A percentile compares a stretch with the other conserved stretches of the same genome.
These are phyloP conservation scores for Fusarium sp. DNA, from an alignment of 2,329 filamentous ascomycete species.

Conservation along the genomic window DNA sequence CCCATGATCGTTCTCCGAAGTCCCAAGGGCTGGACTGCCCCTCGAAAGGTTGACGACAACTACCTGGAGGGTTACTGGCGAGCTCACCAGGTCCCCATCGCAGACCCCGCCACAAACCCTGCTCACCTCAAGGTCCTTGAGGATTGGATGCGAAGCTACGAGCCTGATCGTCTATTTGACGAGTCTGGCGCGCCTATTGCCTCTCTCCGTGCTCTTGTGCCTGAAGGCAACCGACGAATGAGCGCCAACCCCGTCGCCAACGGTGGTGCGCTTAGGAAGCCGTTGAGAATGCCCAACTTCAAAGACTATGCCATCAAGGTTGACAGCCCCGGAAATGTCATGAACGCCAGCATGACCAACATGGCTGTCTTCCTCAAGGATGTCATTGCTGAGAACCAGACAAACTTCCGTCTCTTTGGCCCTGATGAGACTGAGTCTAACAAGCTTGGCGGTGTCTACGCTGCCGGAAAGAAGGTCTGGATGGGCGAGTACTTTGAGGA, in stretches of 20 bases:
- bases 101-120: slow-evolving; percentile 73
- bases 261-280: slow-evolving; percentile 73
- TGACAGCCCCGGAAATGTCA: slow-evolving; percentile 66
- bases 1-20: slow-evolving; percentile 82
- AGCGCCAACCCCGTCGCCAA: slow-evolving; percentile 81
- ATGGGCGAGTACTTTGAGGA: slow-evolving; percentile 82
- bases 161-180: slow-evolving; percentile 76
- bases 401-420: slow-evolving; percentile 79
- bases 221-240: slow-evolving; percentile 74
- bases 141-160: slow-evolving; percentile 80
- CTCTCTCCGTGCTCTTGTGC: slow-evolving; percentile 72
- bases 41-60: slow-evolving; percentile 75
- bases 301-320: slow-evolving; percentile 72
- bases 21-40: slow-evolving; percentile 84
- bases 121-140: slow-evolving; percentile 75
- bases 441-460: slow-evolving; percentile 77
- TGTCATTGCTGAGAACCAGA: slow-evolving; percentile 70
- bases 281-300: slow-evolving; percentile 76
- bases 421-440: slow-evolving; percentile 86
- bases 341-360: slow-evolving; percentile 73
- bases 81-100: slow-evolving; percentile 80
- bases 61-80: slow-evolving; percentile 82
- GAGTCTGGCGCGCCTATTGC: slow-evolving; percentile 69
- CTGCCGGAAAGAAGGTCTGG: slow-evolving; percentile 82
- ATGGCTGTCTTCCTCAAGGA: slow-evolving; percentile 75